These are phyloP conservation scores for Amylostereum chailletii DNA, from an alignment of 1,284 basidiomycete species.

Conservation along the genomic window DNA sequence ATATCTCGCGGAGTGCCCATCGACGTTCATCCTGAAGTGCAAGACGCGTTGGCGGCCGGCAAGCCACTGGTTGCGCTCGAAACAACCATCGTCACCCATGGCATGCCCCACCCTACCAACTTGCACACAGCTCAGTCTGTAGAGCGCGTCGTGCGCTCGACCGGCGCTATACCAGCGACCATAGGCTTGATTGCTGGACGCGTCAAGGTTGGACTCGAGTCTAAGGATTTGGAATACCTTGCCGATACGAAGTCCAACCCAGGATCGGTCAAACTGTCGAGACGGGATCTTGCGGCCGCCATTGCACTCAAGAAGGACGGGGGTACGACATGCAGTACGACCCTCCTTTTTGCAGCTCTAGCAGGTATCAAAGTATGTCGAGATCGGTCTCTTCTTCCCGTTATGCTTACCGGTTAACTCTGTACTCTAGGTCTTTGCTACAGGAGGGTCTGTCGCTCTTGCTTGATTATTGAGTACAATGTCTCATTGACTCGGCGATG, in stretches of 20 bases:
- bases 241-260: slow-evolving; percentile 47
- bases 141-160: slow-evolving; percentile 71
- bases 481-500: not conserved
- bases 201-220: slow-evolving; percentile 78
- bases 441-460: slow-evolving; percentile 53
- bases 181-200: slow-evolving; percentile 81
- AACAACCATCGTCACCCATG: slow-evolving; percentile 90
- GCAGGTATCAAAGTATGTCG: slow-evolving; percentile 69
- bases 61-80: slow-evolving; percentile 71
- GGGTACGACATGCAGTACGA: slow-evolving; percentile 89
- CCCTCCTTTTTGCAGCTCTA: slow-evolving; percentile 73
- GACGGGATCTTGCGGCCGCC: slow-evolving; percentile 79
- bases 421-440: slow-evolving; percentile 59
- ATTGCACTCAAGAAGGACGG: slow-evolving; percentile 67
- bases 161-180: slow-evolving; percentile 82
- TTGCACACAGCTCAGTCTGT: slow-evolving; percentile 66
- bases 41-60: slow-evolving; percentile 57
- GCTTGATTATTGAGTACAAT: not conserved
- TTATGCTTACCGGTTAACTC: no score
- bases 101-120: slow-evolving; percentile 78
- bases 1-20: slow-evolving; percentile 24
- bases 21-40: slow-evolving; percentile 72
- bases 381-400: not conserved
- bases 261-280: slow-evolving; percentile 67
- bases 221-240: slow-evolving; percentile 61